phyloP scores from a whole-genome alignment of 1,139 yeast species.

The Pneumocystis oryctolagi region DNA sequence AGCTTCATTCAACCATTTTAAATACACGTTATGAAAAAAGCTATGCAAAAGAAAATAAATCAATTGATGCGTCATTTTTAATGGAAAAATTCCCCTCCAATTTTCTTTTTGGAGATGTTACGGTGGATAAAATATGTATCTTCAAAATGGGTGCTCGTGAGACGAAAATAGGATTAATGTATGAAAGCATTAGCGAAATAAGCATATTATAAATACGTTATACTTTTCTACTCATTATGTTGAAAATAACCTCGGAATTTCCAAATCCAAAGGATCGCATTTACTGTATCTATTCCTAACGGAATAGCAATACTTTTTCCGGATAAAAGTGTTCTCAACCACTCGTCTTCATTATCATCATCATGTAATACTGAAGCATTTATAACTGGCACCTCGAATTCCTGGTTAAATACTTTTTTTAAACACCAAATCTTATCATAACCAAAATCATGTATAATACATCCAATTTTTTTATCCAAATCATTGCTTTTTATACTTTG shows the following conservation, averaged over 20 bases:
- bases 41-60: not conserved
- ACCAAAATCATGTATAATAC: not conserved
- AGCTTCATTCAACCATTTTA: conserved; percentile 1
- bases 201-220: not conserved
- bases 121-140: not conserved
- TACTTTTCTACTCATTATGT: not conserved
- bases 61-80: not conserved
- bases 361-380: not conserved
- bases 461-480: not conserved
- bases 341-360: not conserved
- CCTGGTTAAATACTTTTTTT: not conserved
- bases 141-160: not conserved
- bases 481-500: not conserved
- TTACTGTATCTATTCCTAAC: not conserved
- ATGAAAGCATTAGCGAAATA: not conserved
- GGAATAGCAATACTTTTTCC: not conserved
- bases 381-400: not conserved
- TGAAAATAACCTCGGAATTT: not conserved
- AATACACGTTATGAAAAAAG: not conserved
- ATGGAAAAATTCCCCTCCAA: not conserved
- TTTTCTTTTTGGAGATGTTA: not conserved
- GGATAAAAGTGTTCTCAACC: not conserved
- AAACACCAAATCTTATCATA: not conserved
- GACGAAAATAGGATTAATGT: not conserved
- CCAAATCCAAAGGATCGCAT: not conserved